Percentiles rank a stretch among this genome's conserved stretches.
Evolutionary conservation across 768 basidiomycete species (phyloP).

Genomic region (Leccinum truebloodii): DNA sequence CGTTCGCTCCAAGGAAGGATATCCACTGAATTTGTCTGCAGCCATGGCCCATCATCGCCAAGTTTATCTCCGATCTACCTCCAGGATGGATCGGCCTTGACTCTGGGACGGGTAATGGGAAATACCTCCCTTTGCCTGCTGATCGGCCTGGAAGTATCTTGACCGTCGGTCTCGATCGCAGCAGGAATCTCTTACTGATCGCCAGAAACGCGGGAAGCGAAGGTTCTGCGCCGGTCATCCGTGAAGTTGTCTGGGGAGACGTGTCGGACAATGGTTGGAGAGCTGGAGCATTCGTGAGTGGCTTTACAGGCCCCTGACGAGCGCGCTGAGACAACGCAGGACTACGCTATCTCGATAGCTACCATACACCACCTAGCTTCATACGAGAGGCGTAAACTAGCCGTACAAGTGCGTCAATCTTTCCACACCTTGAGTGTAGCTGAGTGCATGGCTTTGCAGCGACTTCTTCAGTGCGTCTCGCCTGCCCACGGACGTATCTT

Average conservation of each 20-base stretch:
- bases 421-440: background rate
- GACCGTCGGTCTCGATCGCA: conserved; percentile 86
- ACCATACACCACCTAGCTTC: conserved; percentile 97
- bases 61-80: conserved; percentile 70
- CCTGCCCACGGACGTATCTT: conserved; percentile 73
- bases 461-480: conserved; percentile 64
- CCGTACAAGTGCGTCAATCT: conserved; percentile 61
- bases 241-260: conserved; percentile 84
- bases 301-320: background rate
- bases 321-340: conserved; percentile 47
- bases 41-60: conserved; percentile 89
- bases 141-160: conserved; percentile 61
- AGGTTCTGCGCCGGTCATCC: conserved; percentile 26
- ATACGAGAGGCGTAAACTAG: conserved; percentile 62
- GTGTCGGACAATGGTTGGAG: conserved; percentile 76
- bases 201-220: conserved; percentile 63
- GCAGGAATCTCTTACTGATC: conserved; percentile 72
- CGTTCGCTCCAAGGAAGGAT: background rate
- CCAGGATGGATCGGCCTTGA: conserved; percentile 88
- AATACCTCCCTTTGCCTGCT: conserved; percentile 81
- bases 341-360: conserved; percentile 96
- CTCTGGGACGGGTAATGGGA: conserved; percentile 96
- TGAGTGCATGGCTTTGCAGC: conserved; percentile 37
- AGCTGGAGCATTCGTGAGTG: conserved; percentile 73
- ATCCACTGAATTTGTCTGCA: conserved; percentile 29